Percentiles rank a stretch among this genome's conserved stretches.
Conservation (phyloP, 768 basidiomycete genomes). For the Panaeolus papilionaceus region DNA sequence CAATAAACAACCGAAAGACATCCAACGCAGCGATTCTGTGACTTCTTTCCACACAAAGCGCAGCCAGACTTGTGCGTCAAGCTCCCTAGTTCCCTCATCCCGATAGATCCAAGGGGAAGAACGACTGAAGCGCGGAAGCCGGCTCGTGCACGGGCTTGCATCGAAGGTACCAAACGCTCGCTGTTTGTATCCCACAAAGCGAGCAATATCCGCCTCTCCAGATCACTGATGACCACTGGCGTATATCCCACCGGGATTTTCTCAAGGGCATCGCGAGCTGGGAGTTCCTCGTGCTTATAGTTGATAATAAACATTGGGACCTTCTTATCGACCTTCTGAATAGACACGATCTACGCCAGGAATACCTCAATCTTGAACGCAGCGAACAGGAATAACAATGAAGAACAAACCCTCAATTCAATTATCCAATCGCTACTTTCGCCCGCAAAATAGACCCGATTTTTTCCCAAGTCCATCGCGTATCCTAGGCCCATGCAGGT, state of each 20-base stretch:
- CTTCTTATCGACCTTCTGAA: constrained; percentile 28
- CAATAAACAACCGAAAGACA: constrained; percentile 45
- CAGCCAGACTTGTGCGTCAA: constrained; percentile 42
- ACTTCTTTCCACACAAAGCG: constrained; percentile 44
- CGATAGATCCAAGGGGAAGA: constrained; percentile 43
- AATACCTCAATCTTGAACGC: too few species aligned
- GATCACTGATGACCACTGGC: constrained; percentile 26
- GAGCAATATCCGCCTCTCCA: constrained; percentile 41
- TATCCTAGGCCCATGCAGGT: constrained; percentile 30
- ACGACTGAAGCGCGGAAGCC: constrained; percentile 38
- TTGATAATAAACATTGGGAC: constrained; percentile 33
- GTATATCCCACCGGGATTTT: constrained; percentile 19
- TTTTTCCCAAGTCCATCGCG: constrained; percentile 24
- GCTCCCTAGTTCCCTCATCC: constrained; percentile 42
- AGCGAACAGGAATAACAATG: too few species aligned
- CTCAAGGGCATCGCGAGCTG: constrained; percentile 25
- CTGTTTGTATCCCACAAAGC: constrained; percentile 36
- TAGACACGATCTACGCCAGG: constrained; percentile 31
- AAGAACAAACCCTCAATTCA: constrained; percentile 26
- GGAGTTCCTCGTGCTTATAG: constrained; percentile 32
- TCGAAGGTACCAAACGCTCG: constrained; percentile 33
- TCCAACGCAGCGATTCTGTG: constrained; percentile 38
- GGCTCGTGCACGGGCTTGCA: constrained; percentile 26
- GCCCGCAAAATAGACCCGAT: constrained; percentile 30
- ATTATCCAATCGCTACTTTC: constrained; percentile 29